Evolutionary conservation across 192 early-diverging fungal genomes (phyloP).

Genomic region (Diversispora epigaea): DNA sequence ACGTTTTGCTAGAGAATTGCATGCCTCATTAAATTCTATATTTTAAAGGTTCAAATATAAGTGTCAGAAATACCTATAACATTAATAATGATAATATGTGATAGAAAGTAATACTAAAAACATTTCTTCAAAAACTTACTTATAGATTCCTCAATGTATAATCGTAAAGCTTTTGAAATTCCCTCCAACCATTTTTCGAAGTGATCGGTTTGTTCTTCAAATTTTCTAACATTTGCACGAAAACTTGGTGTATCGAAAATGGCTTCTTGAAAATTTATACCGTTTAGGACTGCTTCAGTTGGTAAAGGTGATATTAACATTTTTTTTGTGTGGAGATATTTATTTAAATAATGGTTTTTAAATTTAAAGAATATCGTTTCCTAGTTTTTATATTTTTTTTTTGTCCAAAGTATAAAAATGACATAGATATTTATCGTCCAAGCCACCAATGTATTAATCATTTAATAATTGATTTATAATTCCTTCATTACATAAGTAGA

Average conservation of each 20-base stretch:
- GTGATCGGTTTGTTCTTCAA: slow-evolving; percentile 59
- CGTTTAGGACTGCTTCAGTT: slow-evolving; percentile 39
- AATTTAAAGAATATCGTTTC: too few species aligned
- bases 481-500: too few species aligned
- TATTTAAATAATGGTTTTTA: too few species aligned
- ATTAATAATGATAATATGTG: not conserved
- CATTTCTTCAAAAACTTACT: slow-evolving; percentile 34
- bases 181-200: slow-evolving; percentile 55
- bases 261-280: slow-evolving; percentile 52
- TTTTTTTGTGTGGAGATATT: too few species aligned
- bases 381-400: too few species aligned
- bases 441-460: too few species aligned
- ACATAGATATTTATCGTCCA: too few species aligned
- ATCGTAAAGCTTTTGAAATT: slow-evolving; percentile 40
- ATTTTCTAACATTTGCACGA: slow-evolving; percentile 51
- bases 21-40: slow-evolving; percentile 39
- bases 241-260: slow-evolving; percentile 55
- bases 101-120: not conserved
- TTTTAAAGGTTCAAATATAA: too few species aligned
- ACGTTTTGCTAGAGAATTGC: slow-evolving; percentile 35
- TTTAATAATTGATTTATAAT: too few species aligned
- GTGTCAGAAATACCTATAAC: not conserved
- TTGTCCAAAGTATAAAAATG: too few species aligned
- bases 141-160: slow-evolving; percentile 40
- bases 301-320: slow-evolving; percentile 8